Evolutionary conservation across 805 yeast genomes (phyloP).

Genomic region (Metschnikowia amazonensis): DNA sequence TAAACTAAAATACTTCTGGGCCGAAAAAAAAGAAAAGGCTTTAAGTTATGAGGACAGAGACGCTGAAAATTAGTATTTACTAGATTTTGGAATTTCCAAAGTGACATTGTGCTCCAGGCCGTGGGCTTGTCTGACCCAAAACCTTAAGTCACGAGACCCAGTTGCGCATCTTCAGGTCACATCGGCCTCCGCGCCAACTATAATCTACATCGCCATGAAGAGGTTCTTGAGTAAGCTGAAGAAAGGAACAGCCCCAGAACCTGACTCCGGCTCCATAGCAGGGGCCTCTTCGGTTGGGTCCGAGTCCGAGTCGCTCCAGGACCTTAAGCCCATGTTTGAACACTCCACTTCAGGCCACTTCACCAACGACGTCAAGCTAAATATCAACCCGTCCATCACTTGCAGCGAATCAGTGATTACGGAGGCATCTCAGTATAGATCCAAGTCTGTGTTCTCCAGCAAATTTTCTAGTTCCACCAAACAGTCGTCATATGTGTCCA

Average conservation of each 20-base stretch:
- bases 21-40: neutral
- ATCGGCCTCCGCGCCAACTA: neutral
- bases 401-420: constrained; percentile 22
- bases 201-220: constrained; percentile 8
- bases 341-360: constrained; percentile 15
- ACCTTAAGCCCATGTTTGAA: constrained; percentile 32
- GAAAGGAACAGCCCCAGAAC: constrained; percentile 3
- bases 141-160: neutral
- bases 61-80: too few species aligned
- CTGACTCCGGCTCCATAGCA: constrained; percentile 1
- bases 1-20: neutral
- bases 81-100: neutral
- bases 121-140: neutral
- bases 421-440: constrained; percentile 24
- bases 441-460: constrained; percentile 35
- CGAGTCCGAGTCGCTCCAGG: constrained; percentile 27
- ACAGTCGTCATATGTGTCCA: constrained; percentile 30
- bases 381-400: constrained; percentile 35
- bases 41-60: neutral
- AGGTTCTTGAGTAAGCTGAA: constrained; percentile 14
- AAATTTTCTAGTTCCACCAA: constrained; percentile 37
- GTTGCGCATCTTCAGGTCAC: neutral
- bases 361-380: constrained; percentile 30
- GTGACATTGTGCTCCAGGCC: neutral
- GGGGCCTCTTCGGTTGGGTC: constrained; percentile 10